A percentile compares a stretch with the other conserved stretches of the same genome.
Evolutionary conservation across 768 basidiomycete genomes (phyloP).

Genomic region (Tricholoma flavovirens): DNA sequence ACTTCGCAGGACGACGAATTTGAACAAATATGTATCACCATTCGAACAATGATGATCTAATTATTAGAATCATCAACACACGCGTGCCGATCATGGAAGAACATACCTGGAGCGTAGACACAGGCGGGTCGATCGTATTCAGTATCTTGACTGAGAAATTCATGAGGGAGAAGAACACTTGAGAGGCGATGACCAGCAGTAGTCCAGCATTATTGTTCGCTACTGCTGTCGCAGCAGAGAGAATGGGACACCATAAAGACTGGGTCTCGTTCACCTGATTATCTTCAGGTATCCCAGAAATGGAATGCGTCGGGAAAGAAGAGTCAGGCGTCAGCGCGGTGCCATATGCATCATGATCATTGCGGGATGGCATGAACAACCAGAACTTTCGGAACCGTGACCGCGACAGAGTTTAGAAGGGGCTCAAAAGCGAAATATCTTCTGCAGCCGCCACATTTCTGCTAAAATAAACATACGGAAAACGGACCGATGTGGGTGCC

Average conservation of each 20-base stretch:
- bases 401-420: no score
- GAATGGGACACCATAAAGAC: conserved; percentile 4
- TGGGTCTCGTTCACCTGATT: background rate
- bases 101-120: conserved; percentile 50
- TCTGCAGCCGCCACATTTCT: no score
- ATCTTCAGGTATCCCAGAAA: conserved; percentile 2
- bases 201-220: conserved; percentile 46
- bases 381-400: no score
- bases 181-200: conserved; percentile 47
- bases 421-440: background rate
- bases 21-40: conserved; percentile 31
- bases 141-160: conserved; percentile 58
- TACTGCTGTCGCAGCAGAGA: background rate
- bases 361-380: background rate
- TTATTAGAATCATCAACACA: background rate
- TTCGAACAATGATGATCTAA: conserved; percentile 40
- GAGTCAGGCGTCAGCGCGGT: conserved; percentile 17
- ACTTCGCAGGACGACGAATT: background rate
- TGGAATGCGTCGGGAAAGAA: conserved; percentile 3
- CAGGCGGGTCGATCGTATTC: conserved; percentile 48
- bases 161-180: conserved; percentile 57
- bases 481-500: no score
- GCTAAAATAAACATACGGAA: no score
- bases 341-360: no score
- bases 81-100: conserved; percentile 31